Evolutionary conservation across 83 land plant genomes (phyloP).

Genomic region (Thuja plicata): DNA sequence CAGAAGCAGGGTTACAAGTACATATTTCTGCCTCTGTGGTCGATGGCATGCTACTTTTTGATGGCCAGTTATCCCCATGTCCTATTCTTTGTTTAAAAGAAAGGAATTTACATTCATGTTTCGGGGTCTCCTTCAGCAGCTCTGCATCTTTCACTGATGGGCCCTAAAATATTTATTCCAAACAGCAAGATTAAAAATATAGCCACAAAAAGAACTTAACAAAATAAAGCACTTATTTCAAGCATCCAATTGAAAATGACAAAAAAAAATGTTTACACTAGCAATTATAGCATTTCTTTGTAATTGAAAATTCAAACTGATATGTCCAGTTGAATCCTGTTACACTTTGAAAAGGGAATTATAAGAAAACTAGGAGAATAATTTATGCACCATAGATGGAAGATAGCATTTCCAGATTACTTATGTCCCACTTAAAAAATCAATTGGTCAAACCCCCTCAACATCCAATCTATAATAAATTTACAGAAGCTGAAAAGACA

Average conservation of each 20-base stretch:
- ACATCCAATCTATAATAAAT: background rate
- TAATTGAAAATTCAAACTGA: background rate
- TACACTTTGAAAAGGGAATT: background rate
- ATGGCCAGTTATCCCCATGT: conserved; percentile 26
- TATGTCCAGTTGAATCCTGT: background rate
- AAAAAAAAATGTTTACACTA: background rate
- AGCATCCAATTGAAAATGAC: background rate
- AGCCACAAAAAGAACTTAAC: background rate
- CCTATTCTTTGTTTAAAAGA: conserved; percentile 33
- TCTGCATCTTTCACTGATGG: conserved; percentile 44
- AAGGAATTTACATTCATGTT: conserved; percentile 26
- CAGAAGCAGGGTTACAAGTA: conserved; percentile 19
- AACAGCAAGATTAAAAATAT: background rate
- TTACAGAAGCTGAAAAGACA: background rate
- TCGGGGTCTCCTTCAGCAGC: conserved; percentile 33
- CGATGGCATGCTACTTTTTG: conserved; percentile 37
- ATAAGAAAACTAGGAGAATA: background rate
- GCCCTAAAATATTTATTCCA: conserved; percentile 33
- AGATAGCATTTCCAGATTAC: background rate
- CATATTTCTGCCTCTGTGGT: conserved; percentile 58
- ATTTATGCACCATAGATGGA: background rate
- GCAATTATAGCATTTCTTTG: background rate
- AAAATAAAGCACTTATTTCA: background rate
- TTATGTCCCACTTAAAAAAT: background rate
- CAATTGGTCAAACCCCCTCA: background rate